These are phyloP conservation scores for Nitzschia putrida DNA, from an alignment of 108 stramenopile species.

Conservation along the genomic window DNA sequence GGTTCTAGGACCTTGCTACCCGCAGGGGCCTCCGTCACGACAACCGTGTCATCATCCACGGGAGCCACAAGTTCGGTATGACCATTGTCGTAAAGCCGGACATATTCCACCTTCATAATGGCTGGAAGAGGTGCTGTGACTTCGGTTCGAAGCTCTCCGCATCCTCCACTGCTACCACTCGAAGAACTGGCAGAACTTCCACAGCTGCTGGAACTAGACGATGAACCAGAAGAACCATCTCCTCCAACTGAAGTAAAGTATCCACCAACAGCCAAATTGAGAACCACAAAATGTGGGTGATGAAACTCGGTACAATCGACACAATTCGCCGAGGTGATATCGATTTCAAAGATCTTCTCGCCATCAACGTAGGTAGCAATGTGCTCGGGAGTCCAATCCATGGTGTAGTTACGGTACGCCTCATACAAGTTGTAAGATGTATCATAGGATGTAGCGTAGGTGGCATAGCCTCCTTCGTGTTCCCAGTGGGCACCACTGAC, in stretches of 20 bases:
- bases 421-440: background rate
- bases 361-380: slow-evolving; percentile 30
- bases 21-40: background rate
- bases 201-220: slow-evolving; percentile 6
- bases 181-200: background rate
- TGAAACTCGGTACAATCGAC: slow-evolving; percentile 33
- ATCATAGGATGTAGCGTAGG: slow-evolving; percentile 10
- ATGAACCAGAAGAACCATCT: slow-evolving; percentile 2
- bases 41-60: background rate
- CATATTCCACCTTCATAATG: slow-evolving; percentile 43
- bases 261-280: slow-evolving; percentile 54
- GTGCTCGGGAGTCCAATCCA: slow-evolving; percentile 22
- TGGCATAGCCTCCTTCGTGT: slow-evolving; percentile 23
- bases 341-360: slow-evolving; percentile 13
- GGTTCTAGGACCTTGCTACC: background rate
- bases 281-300: slow-evolving; percentile 39
- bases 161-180: background rate
- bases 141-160: slow-evolving; percentile 12
- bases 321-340: slow-evolving; percentile 10
- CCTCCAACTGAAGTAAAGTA: slow-evolving; percentile 24
- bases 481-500: slow-evolving; percentile 26
- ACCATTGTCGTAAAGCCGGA: slow-evolving; percentile 34
- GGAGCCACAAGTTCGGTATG: background rate
- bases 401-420: slow-evolving; percentile 25
- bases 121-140: slow-evolving; percentile 28